Base-by-base conservation (phyloP, 257 asterid species). In the Ajuga chamaepitys region DNA sequence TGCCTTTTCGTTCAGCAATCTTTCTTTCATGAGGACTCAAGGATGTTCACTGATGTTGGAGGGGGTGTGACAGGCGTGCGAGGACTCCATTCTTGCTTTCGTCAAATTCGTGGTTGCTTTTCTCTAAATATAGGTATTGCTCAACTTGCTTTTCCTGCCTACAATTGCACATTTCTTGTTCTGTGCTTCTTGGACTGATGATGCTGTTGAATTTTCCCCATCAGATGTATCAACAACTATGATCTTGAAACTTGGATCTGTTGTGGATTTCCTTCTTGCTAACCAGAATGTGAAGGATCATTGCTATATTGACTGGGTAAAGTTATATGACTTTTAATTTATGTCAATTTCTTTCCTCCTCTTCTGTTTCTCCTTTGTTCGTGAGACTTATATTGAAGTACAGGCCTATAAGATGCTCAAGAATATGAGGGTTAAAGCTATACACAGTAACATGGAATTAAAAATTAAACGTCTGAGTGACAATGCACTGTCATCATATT, bases 341-440 rank as follows among this genome's bases (percentile, higher is more conserved):
- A 21, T 63, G 70, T 18, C 35, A 53, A 53, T 37, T 60, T 65
- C 53, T 16, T 64, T 55, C n/a, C 41, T 54, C 32, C 38, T 28
- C 24, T 64, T 64, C 32, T 52, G 13, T 9, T 63, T 55, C 28
- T 66, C 66, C 50, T 56, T n/a, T 71, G 52, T 50, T 60, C 56
- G 53, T 64, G 56, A 46, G 34, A 52, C 10, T 68, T 65, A 74
- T n/a, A 70, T 57, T 78, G 62, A 58, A 73, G 16, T 22, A 64
- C 95, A 89, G 99, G 99, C 97, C 70, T 84, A 82, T 74, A 86
- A 72, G 73, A 83, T 78, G 86, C 80, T 93, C 74, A 93, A 87
- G 86, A 89, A 87, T 71, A 62, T 93, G 87, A 82, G 89, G 85
- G 71, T 93, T 30, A 93, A 79, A 80, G 74, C 96, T 20, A 70